Evolutionary conservation across 495 filamentous ascomycete species (phyloP).

Genomic region (Penicillium fimorum): DNA sequence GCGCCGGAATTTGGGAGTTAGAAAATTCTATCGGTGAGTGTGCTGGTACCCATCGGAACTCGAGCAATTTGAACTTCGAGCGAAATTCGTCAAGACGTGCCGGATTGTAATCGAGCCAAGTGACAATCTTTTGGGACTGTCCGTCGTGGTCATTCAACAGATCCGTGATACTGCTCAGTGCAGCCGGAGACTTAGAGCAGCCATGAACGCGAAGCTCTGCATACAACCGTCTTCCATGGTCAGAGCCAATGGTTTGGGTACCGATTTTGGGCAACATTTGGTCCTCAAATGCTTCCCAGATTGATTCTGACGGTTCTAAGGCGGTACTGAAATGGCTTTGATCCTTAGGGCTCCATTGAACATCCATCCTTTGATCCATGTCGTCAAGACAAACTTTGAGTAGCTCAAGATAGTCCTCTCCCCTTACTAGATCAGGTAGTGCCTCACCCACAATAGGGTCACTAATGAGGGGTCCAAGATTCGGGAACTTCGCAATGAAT

Average conservation of each 20-base stretch:
- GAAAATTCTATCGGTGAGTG: conserved; percentile 34
- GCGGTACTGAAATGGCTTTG: conserved; percentile 17
- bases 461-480: conserved; percentile 20
- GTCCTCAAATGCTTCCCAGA: conserved; percentile 18
- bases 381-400: conserved; percentile 24
- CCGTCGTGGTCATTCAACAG: conserved; percentile 40
- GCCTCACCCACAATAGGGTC: conserved; percentile 17
- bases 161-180: conserved; percentile 28
- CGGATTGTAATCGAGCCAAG: conserved; percentile 11
- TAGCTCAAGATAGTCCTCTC: conserved; percentile 22
- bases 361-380: conserved; percentile 34
- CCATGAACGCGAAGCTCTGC: conserved; percentile 30
- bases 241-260: conserved; percentile 28
- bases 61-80: conserved; percentile 1
- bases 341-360: conserved; percentile 23
- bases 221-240: conserved; percentile 28
- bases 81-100: neutral
- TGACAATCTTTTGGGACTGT: conserved; percentile 5
- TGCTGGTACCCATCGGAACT: conserved; percentile 35
- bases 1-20: conserved; percentile 10
- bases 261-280: conserved; percentile 31
- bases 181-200: conserved; percentile 31
- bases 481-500: conserved; percentile 19
- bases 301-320: conserved; percentile 15
- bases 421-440: conserved; percentile 24